phyloP scores from a whole-genome alignment of 1,139 yeast species.

The Kodamaea fungicola region DNA sequence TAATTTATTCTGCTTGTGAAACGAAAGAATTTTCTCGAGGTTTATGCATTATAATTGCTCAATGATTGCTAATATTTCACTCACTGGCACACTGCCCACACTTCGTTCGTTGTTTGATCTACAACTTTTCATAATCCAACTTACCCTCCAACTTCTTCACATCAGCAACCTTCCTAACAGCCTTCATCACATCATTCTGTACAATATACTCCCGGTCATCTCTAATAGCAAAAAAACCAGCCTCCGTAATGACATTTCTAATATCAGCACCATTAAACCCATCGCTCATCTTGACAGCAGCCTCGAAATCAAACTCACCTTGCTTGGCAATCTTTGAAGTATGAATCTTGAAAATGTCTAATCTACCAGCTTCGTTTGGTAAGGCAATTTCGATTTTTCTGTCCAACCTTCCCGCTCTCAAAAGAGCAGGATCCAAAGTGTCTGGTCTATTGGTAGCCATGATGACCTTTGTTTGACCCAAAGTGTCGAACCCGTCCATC shows the following conservation, averaged over 20 bases:
- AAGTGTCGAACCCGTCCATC: slow-evolving; percentile 98
- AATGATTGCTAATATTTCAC: no score
- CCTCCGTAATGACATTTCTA: slow-evolving; percentile 97
- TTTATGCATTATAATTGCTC: no score
- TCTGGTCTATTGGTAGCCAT: slow-evolving; percentile 99
- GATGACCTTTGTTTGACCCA: slow-evolving; percentile 96
- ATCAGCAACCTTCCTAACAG: slow-evolving; percentile 96
- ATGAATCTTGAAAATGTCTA: slow-evolving; percentile 94
- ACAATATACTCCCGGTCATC: slow-evolving; percentile 94
- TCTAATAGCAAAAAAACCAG: slow-evolving; percentile 96
- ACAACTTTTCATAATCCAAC: slow-evolving; percentile 88
- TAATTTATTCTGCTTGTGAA: no score
- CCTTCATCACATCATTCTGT: slow-evolving; percentile 95
- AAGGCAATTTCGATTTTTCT: slow-evolving; percentile 94
- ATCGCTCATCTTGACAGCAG: slow-evolving; percentile 96
- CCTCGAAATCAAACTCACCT: slow-evolving; percentile 97
- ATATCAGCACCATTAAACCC: slow-evolving; percentile 99
- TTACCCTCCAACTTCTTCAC: slow-evolving; percentile 96
- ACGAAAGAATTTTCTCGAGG: no score
- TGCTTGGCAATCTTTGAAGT: slow-evolving; percentile 80
- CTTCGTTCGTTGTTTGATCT: slow-evolving; percentile 10
- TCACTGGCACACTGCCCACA: no score
- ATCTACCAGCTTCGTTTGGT: slow-evolving; percentile 95
- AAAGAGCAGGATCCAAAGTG: slow-evolving; percentile 96
- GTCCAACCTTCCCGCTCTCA: slow-evolving; percentile 98